Conservation (phyloP, 2,329 filamentous ascomycete genomes). For the Pseudogymnoascus sp. region DNA sequence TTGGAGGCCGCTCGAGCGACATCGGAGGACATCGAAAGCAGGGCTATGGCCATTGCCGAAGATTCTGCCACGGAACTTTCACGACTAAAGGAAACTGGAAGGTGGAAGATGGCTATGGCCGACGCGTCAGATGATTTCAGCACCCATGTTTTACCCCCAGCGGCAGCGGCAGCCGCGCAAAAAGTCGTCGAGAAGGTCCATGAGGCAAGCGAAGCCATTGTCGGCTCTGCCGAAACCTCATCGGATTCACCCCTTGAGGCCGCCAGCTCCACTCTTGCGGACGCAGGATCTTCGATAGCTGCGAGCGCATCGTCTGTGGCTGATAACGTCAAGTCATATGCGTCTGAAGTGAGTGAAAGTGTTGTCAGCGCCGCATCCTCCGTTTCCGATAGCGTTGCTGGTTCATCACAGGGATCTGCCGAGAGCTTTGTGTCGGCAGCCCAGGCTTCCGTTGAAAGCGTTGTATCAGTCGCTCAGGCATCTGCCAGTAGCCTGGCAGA, state of each 20-base stretch:
- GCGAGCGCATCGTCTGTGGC: conserved; percentile 18
- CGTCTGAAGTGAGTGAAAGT: conserved; percentile 16
- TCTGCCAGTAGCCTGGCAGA: conserved; percentile 22
- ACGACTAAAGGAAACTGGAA: conserved; percentile 72
- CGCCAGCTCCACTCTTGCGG: conserved; percentile 20
- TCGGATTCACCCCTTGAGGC: conserved; percentile 21
- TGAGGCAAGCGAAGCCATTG: conserved; percentile 23
- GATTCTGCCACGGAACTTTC: conserved; percentile 71
- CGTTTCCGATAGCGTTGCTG: conserved; percentile 16
- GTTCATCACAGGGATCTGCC: conserved; percentile 17
- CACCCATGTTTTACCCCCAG: conserved; percentile 52
- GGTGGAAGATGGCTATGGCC: conserved; percentile 70
- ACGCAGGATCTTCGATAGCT: conserved; percentile 16
- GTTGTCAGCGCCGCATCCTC: conserved; percentile 20
- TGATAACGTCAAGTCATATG: conserved; percentile 19
- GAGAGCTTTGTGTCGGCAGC: conserved; percentile 19
- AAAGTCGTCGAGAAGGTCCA: conserved; percentile 23
- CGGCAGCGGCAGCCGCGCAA: conserved; percentile 39
- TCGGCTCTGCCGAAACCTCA: conserved; percentile 23
- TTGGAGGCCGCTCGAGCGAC: conserved; percentile 60
- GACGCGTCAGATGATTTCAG: conserved; percentile 76
- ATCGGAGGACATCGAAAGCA: conserved; percentile 62
- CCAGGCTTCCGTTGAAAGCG: conserved; percentile 26
- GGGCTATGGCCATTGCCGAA: conserved; percentile 73
- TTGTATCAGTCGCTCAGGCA: conserved; percentile 27